Evolutionary conservation across 2,329 filamentous ascomycete genomes (phyloP), one percentile per base, ranked within the genome.

Genomic region (Neopestalotiopsis sp.): DNA sequence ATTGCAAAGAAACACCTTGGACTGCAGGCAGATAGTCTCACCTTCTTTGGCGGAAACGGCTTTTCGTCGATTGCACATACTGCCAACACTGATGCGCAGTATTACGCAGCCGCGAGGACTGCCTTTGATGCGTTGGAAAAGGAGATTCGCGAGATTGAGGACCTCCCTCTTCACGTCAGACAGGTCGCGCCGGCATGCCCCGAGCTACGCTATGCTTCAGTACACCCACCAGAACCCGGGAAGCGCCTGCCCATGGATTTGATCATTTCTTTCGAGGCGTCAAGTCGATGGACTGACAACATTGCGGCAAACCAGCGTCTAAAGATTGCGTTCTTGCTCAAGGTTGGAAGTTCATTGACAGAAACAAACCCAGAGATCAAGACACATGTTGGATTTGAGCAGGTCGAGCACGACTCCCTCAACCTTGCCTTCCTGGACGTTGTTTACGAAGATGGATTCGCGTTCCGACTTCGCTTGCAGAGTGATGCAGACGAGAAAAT

Each of bases 201-300:
- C 12, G 88, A 92, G 67, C 85, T 97, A 7, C 90, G 95, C 56
- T 95, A 92, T 72, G 84, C 94, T 1, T 94, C 92, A 0, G 79
- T 92, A 38, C 82, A 84, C 12, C 57, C 66, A 10, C 74, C 84
- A 24, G 90, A 90, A 0, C 72, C 79, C 2, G 79, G 85, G 52
- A 74, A 80, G 20, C 74, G 84, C 67, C 77, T 79, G 32, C 91
- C 93, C 0, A 91, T 95, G 72, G 91, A 97, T 73, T 88, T 97
- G 40, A 88, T 94, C 57, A 86, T 99, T 62, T 95, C 95, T 76
- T 98, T 99, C 74, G 96, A 99, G 81, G 93, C 92, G 4, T 98
- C 96, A 6, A 91, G 90, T 60, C 92, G 94, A 73, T 99, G 96
- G 96, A 96, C 96, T 0, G 95, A 98, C 77, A 94, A 97, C 76